These are phyloP conservation scores for Salvia hispanica DNA, from an alignment of 257 asterid genomes.

Conservation along the genomic window DNA sequence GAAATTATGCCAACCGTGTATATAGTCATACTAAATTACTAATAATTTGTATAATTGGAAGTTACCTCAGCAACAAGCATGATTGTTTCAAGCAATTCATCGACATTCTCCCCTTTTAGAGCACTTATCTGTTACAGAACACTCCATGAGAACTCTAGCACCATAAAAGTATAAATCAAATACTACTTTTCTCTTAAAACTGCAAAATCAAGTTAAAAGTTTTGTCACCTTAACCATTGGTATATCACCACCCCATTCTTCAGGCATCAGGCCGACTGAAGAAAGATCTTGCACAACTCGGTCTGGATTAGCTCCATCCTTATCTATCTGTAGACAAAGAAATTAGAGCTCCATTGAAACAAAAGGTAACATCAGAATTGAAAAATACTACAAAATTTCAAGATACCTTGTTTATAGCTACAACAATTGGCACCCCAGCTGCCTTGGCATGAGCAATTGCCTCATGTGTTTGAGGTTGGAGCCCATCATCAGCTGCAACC, in stretches of 20 bases:
- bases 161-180: neutral
- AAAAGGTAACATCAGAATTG: constrained; percentile 20
- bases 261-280: constrained; percentile 82
- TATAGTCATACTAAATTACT: neutral
- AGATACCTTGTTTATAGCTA: no score
- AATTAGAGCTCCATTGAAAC: constrained; percentile 17
- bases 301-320: constrained; percentile 88
- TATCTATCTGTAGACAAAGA: constrained; percentile 59
- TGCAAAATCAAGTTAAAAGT: constrained; percentile 24
- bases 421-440: no score
- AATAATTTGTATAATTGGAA: constrained; percentile 12
- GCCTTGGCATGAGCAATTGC: constrained; percentile 88
- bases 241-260: constrained; percentile 91
- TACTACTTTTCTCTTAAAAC: neutral
- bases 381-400: neutral
- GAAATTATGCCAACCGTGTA: neutral
- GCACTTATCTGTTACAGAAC: constrained; percentile 76
- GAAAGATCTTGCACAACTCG: constrained; percentile 88
- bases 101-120: constrained; percentile 86
- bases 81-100: constrained; percentile 81
- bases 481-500: constrained; percentile 98
- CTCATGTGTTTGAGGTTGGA: constrained; percentile 89
- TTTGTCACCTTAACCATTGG: constrained; percentile 84
- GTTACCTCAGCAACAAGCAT: constrained; percentile 96
- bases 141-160: constrained; percentile 32